Evolutionary conservation across 306 rosid species (phyloP), one percentile per base, ranked within the genome.

Genomic region (Ormosia emarginata): DNA sequence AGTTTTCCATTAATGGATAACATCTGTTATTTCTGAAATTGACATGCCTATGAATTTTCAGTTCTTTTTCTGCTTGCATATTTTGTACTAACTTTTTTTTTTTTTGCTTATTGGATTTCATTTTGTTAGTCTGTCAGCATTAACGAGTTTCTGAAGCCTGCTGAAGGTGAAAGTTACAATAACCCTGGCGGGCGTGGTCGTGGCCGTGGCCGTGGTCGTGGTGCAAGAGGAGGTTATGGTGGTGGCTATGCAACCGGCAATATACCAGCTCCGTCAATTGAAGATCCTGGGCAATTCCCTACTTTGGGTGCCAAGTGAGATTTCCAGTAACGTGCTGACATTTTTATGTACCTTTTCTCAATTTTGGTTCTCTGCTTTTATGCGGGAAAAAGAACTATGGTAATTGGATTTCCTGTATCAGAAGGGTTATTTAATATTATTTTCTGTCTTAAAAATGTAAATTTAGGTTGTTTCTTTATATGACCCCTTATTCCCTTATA

Each of bases 101-200:
- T 3, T 13, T 0, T 59, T 74, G 39, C 68, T 24, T 65, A 10
- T 7, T 37, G 17, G 66, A 30, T 68, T 74, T 78, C 61, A 14
- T 34, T 41, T 57, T 32, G 34, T 13, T 77, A 92, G 97, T 77
- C 92, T 83, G 93, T 91, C 49, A 91, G 89, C 91, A 92, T 89
- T 67, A 90, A 87, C 10, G 93, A 90, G 90, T 90, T 92, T 67
- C 89, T 92, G 87, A 92, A 90, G 92, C 92, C 90, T 4, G 79
- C 91, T 30, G 90, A 86, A 41, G 94, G 94, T 8, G 93, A 88
- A 81, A 88, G 75, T 85, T 75, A 43, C 89, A 78, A 83, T 18
- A 71, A 6, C 37, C 73, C 89, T 0, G 89, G 94, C 5, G 93
- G 97, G 2, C 94, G 93, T 24, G 92, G 94, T 3, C 78, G 94